These are phyloP conservation scores for Diutina rugosa DNA, from an alignment of 1,139 yeast species.

Conservation along the genomic window DNA sequence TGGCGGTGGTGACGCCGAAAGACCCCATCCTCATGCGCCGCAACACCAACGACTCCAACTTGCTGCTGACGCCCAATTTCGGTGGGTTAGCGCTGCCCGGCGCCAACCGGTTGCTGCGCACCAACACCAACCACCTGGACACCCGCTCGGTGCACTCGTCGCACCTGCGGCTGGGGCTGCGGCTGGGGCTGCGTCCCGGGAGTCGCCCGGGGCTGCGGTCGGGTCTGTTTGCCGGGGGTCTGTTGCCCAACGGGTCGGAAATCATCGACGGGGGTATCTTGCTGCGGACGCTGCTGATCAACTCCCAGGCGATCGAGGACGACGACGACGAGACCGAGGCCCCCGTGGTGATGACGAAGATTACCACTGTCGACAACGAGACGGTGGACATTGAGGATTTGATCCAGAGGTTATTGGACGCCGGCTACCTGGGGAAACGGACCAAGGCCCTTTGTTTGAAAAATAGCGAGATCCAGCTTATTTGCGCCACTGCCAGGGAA, in stretches of 20 bases:
- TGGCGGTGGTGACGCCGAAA: slow-evolving; percentile 55
- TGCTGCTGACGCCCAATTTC: slow-evolving; percentile 1
- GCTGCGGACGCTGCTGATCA: background rate
- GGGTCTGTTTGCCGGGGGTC: background rate
- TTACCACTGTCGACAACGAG: slow-evolving; percentile 4
- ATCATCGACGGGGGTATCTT: slow-evolving; percentile 1
- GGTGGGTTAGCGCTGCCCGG: slow-evolving; percentile 1
- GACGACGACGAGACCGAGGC: background rate
- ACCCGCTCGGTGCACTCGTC: background rate
- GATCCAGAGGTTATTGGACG: slow-evolving; percentile 81
- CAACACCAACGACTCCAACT: slow-evolving; percentile 18
- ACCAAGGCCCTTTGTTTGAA: slow-evolving; percentile 83
- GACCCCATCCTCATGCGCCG: slow-evolving; percentile 47
- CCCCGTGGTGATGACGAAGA: background rate
- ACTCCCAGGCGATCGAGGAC: slow-evolving; percentile 1
- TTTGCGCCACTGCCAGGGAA: slow-evolving; percentile 81
- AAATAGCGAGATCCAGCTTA: slow-evolving; percentile 71
- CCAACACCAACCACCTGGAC: slow-evolving; percentile 1
- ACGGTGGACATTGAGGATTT: slow-evolving; percentile 74
- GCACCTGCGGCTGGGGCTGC: background rate
- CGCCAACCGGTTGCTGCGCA: background rate
- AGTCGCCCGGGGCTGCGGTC: background rate
- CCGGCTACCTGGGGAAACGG: slow-evolving; percentile 89
- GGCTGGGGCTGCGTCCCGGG: slow-evolving; percentile 2
- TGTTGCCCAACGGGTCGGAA: background rate